Base-by-base conservation (phyloP, 1,284 basidiomycete species). In the Ganoderma meredithae region DNA sequence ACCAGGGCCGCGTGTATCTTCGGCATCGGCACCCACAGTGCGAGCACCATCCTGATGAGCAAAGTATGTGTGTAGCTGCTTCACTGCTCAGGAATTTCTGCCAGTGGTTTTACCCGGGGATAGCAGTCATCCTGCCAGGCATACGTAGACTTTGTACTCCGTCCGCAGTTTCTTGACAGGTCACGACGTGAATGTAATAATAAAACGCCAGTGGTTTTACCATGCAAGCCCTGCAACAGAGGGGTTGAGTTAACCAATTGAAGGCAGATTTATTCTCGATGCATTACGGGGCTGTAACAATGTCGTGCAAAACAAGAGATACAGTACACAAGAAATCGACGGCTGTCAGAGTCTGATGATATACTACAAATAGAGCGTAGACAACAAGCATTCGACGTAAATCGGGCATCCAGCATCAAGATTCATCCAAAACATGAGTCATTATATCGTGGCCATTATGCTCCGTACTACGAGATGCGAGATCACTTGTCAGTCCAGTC, bases 381-480 rank as follows among this genome's bases (percentile, higher is more conserved):
- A 19, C 4, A 47, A 49, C 19, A 47, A 49, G 22, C 47, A 49
- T 49, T 49, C 22, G 8, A 49, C 47, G 22, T 49, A 49, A 13
- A 49, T 49, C 22, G 47, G 13, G 22, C 47, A 49, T 49, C 10
- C 47, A 49, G 44, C 47, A 25, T 49, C 47, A 13, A 49, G 47
- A 49, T 49, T 49, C 47, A 13, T 25, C 10, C 47, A 25, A 25
- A 10, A 25, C 47, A 49, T 49, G 8, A 22, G 47, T 13, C 47
- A 12, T 49, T 4, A 49, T 1, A 25, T 25, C 22, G 22, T 49
- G 27, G 31, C 27, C 17, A 27, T 47, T 22, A 64, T 52, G 64
- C 47, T 39, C 68, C 68, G 19, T 69, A 69, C 68, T 69, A 41
- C 9, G 22, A 60, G 3, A n/a, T n/a, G n/a, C n/a, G n/a, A n/a